Conservation (phyloP, 192 early-diverging fungal genomes). For the Entophlyctis luteolus region DNA sequence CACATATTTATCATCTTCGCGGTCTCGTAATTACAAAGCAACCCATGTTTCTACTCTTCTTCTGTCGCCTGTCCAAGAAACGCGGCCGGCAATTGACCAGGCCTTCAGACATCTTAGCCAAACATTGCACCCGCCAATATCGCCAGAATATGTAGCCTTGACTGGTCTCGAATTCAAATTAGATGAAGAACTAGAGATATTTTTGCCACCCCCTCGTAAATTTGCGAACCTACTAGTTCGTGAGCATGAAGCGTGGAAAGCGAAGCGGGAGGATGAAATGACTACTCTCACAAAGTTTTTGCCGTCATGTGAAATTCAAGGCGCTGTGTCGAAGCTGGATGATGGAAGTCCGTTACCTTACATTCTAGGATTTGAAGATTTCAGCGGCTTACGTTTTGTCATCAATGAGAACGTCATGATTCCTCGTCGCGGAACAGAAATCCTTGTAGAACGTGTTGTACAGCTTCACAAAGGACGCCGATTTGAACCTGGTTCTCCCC, state of each 20-base stretch:
- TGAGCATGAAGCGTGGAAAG: constrained; percentile 10
- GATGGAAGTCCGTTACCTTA: constrained; percentile 5
- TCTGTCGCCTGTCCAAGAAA: background rate
- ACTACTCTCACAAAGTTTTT: background rate
- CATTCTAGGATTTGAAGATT: constrained; percentile 31
- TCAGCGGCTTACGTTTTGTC: constrained; percentile 53
- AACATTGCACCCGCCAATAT: background rate
- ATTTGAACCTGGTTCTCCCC: background rate
- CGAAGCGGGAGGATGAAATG: constrained; percentile 1
- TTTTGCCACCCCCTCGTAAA: background rate
- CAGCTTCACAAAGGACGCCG: background rate
- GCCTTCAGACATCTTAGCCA: background rate
- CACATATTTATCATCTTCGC: background rate
- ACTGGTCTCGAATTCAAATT: constrained; percentile 21
- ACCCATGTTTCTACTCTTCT: background rate
- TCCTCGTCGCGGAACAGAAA: constrained; percentile 66
- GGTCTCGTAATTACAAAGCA: background rate
- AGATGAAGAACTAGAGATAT: background rate
- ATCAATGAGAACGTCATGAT: constrained; percentile 65
- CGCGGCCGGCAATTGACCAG: background rate
- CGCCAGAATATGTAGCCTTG: background rate
- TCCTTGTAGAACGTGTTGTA: constrained; percentile 54
- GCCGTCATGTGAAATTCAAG: background rate
- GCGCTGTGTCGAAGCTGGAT: background rate
- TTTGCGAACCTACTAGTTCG: constrained; percentile 2